A percentile compares a stretch with the other conserved stretches of the same genome.
phyloP scores from a whole-genome alignment of 148 eudicot species.

The Chenopodium formosanum region DNA sequence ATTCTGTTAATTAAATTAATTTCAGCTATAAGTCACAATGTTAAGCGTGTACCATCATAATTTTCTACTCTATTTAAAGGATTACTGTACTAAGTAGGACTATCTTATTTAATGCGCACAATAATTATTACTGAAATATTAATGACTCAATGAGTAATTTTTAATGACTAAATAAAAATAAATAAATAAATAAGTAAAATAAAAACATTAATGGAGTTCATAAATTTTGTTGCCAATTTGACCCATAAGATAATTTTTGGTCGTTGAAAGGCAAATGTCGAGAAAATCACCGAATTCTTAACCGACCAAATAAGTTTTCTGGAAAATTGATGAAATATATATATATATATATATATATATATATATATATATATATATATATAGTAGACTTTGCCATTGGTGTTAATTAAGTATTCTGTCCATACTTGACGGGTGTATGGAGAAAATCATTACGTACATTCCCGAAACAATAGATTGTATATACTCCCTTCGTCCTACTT shows the following conservation, averaged over 20 bases:
- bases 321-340: not conserved
- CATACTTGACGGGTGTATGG: too few species aligned
- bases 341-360: too few species aligned
- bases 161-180: too few species aligned
- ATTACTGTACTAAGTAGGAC: not conserved
- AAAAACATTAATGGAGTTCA: not conserved
- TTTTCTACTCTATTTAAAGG: not conserved
- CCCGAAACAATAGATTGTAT: too few species aligned
- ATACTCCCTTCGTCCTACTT: too few species aligned
- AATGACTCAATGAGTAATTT: not conserved
- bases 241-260: not conserved
- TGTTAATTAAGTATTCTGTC: too few species aligned
- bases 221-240: slow-evolving; percentile 8
- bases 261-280: slow-evolving; percentile 19
- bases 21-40: too few species aligned
- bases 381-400: not conserved
- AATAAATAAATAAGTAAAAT: not conserved
- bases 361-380: too few species aligned
- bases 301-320: slow-evolving; percentile 23
- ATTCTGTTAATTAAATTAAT: not conserved
- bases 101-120: not conserved
- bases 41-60: not conserved
- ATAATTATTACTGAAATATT: not conserved
- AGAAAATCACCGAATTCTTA: slow-evolving; percentile 4
- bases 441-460: too few species aligned